Base-by-base conservation (phyloP, 2,329 filamentous ascomycete genomes). In the Trichoderma oligosporum region DNA sequence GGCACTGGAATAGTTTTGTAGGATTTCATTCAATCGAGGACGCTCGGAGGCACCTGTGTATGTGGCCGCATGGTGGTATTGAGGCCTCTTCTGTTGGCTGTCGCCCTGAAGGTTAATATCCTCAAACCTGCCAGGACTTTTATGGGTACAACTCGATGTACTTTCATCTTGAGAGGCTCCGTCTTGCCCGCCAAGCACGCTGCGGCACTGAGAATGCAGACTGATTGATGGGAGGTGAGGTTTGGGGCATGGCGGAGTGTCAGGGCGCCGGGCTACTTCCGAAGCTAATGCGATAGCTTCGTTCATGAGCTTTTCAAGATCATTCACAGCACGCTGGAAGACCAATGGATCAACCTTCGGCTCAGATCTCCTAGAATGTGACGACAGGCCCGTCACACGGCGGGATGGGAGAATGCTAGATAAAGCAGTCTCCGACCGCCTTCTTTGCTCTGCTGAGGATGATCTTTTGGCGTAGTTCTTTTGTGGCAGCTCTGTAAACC, bases 201-300 rank as follows among this genome's bases (percentile, higher is more conserved):
- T 59, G 27, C 48, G 57, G 12, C 52, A 47, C 11, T 53, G 52
- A 14, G 61, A 59, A n/a, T 60, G 45, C 6, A 51, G 29, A n/a
- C 55, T 62, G 9, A 56, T 51, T 3, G 56, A 63, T 6, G 58
- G 57, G n/a, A 55, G 62, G 45, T 60, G 57, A 24, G 62, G 16
- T 20, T 60, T 41, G 31, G 57, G 52, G 24, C 47, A 49, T 24
- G 52, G 42, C 33, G 61, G 25, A 27, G 51, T 57, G 33, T 70
- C 66, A 14, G 72, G 67, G 9, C 60, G 65, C 29, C 73, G 70
- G 4, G 73, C 68, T 9, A 70, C 73, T 49, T 76, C 70, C 16
- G 73, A 70, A 9, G 76, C 77, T 39, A 80, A 65, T 2, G 70
- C 65, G 7, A 80, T 62, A 9, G 77, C 76, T 63, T 81, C 77